Evolutionary conservation across 208 protist genomes (phyloP).

Genomic region (Zelonia costaricensis): DNA sequence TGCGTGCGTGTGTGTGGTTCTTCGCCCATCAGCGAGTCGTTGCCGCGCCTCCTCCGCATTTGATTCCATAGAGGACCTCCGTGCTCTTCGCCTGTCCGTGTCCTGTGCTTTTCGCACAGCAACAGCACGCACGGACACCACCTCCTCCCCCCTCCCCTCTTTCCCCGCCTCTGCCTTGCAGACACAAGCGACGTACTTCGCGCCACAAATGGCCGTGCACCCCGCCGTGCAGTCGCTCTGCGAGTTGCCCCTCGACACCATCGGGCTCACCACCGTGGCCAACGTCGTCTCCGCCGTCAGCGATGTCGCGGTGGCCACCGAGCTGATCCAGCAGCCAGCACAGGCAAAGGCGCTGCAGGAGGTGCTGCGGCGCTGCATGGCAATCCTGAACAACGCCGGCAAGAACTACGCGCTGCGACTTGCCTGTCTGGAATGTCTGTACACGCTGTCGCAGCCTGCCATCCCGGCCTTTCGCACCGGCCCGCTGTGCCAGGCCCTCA

Average conservation of each 20-base stretch:
- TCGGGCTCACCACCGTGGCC: slow-evolving; percentile 62
- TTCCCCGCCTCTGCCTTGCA: neutral
- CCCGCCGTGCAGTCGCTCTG: slow-evolving; percentile 59
- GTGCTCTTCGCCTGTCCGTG: neutral
- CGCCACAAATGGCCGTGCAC: slow-evolving; percentile 32
- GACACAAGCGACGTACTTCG: neutral
- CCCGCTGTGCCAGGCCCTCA: slow-evolving; percentile 58
- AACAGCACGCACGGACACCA: no score
- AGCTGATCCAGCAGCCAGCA: slow-evolving; percentile 28
- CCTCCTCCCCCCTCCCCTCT: neutral
- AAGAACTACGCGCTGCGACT: slow-evolving; percentile 65
- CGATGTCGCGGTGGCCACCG: slow-evolving; percentile 33
- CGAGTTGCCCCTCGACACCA: slow-evolving; percentile 43
- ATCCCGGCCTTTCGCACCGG: slow-evolving; percentile 59
- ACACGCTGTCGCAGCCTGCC: slow-evolving; percentile 60
- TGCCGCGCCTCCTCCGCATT: no score
- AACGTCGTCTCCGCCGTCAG: slow-evolving; percentile 46
- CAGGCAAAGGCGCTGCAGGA: slow-evolving; percentile 25
- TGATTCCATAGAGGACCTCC: no score
- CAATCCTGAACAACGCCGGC: slow-evolving; percentile 58
- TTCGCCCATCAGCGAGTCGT: no score
- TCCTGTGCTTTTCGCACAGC: neutral
- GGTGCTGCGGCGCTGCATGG: slow-evolving; percentile 28
- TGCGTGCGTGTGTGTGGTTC: no score
- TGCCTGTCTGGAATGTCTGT: slow-evolving; percentile 73